Percentiles rank a stretch among this genome's conserved stretches.
phyloP scores from a whole-genome alignment of 495 filamentous ascomycete species.

The Cercophora sp. region DNA sequence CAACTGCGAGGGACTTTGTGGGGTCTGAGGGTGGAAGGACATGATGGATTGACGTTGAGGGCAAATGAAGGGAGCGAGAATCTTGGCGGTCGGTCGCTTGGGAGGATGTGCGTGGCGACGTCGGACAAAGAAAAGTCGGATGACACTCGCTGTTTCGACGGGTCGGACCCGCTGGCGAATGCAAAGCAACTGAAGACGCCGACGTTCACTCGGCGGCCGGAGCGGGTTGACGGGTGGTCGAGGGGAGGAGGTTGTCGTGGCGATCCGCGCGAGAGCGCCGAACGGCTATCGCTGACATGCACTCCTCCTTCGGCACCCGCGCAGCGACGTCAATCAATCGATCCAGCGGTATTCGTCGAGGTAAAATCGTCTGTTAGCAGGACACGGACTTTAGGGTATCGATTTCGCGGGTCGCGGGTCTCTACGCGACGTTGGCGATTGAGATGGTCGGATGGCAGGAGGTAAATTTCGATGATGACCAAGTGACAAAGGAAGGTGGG shows the following conservation, averaged over 20 bases:
- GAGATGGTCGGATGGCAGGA: constrained; percentile 14
- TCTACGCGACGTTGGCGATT: constrained; percentile 28
- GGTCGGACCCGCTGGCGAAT: not conserved
- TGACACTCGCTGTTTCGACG: not conserved
- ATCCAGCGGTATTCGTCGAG: not conserved
- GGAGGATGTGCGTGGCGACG: no score
- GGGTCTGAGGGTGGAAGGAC: constrained; percentile 57
- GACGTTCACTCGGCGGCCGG: constrained; percentile 24
- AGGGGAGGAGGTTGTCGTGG: constrained; percentile 32
- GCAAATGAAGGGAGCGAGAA: constrained; percentile 14
- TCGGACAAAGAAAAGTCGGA: constrained; percentile 21
- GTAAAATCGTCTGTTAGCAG: not conserved
- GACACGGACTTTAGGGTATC: not conserved
- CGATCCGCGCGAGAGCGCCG: constrained; percentile 40
- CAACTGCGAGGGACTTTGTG: constrained; percentile 54
- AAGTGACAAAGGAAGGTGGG: constrained; percentile 13
- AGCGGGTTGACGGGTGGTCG: constrained; percentile 16
- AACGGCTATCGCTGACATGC: constrained; percentile 26
- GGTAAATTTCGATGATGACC: constrained; percentile 28
- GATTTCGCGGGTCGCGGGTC: constrained; percentile 24
- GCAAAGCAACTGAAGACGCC: not conserved
- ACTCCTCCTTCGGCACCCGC: constrained; percentile 18
- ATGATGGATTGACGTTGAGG: constrained; percentile 35
- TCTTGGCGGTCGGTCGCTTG: constrained; percentile 17
- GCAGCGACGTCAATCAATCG: constrained; percentile 15